Percentiles rank a stretch among this genome's conserved stretches.
phyloP scores from a whole-genome alignment of 345 rosid genomes.

The Salix viminalis region DNA sequence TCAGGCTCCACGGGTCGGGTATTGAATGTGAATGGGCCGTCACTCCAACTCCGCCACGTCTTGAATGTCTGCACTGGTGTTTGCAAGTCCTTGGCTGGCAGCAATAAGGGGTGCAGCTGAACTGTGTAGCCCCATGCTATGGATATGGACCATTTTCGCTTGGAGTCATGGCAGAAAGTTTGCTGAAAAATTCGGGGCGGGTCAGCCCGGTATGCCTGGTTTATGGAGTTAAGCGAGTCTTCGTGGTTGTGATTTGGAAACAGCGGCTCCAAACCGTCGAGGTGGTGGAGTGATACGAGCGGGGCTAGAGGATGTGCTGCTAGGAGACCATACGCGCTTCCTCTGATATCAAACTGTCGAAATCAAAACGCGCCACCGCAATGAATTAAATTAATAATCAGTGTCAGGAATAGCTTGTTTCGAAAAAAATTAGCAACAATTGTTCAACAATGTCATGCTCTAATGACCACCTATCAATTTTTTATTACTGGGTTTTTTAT shows the following conservation, averaged over 20 bases:
- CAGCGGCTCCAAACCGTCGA: conserved; percentile 48
- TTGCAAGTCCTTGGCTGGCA: conserved; percentile 39
- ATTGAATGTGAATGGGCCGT: conserved; percentile 75
- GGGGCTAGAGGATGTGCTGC: conserved; percentile 79
- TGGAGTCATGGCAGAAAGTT: conserved; percentile 47
- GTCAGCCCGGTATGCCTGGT: conserved; percentile 44
- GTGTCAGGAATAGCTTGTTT: not conserved
- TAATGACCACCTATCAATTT: not conserved
- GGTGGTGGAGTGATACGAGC: conserved; percentile 71
- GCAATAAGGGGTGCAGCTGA: conserved; percentile 48
- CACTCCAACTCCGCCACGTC: conserved; percentile 58
- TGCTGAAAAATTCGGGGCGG: conserved; percentile 70
- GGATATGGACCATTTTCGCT: conserved; percentile 64
- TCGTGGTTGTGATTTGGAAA: conserved; percentile 49
- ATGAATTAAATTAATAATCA: not conserved
- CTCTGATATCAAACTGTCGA: conserved; percentile 71
- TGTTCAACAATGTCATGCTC: not conserved
- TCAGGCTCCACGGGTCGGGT: conserved; percentile 42
- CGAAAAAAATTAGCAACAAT: not conserved
- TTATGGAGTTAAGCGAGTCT: conserved; percentile 47
- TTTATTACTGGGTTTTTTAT: not conserved
- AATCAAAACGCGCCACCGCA: not conserved
- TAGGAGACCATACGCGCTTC: conserved; percentile 61
- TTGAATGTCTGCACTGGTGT: conserved; percentile 67
- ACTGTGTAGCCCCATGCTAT: conserved; percentile 84